Conservation (phyloP, 106 monocot genomes). For the Acorus gramineus region DNA sequence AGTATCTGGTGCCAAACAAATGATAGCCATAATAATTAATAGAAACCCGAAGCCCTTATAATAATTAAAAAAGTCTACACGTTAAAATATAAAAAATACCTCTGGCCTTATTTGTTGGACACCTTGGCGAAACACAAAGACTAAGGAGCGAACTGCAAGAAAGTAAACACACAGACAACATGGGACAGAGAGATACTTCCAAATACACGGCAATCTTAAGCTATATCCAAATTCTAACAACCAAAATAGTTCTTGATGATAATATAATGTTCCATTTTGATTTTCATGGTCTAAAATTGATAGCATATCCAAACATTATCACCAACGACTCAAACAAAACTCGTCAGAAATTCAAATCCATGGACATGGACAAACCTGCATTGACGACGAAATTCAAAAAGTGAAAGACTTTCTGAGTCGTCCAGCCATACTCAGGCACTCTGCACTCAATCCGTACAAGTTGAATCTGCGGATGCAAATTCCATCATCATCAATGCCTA, state of each 20-base stretch:
- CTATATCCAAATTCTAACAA: too few species aligned
- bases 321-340: neutral
- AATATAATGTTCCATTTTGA: too few species aligned
- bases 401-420: slow-evolving; percentile 96
- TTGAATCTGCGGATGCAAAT: slow-evolving; percentile 52
- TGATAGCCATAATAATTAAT: neutral
- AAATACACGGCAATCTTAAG: too few species aligned
- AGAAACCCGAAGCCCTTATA: too few species aligned
- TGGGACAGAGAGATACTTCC: too few species aligned
- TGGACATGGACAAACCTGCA: slow-evolving; percentile 34
- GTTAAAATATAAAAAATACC: slow-evolving; percentile 21
- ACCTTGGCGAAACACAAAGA: slow-evolving; percentile 56
- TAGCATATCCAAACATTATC: neutral
- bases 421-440: slow-evolving; percentile 99
- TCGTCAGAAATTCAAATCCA: neutral
- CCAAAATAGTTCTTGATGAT: too few species aligned
- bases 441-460: slow-evolving; percentile 88
- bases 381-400: slow-evolving; percentile 83
- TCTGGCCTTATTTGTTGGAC: slow-evolving; percentile 59
- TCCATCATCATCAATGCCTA: too few species aligned
- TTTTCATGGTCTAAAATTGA: neutral
- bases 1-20: slow-evolving; percentile 45
- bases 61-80: neutral
- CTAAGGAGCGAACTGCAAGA: slow-evolving; percentile 66
- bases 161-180: neutral